Evolutionary conservation across 1,139 yeast species (phyloP), one percentile per base, ranked within the genome.

Genomic region (Hyphopichia fennica): DNA sequence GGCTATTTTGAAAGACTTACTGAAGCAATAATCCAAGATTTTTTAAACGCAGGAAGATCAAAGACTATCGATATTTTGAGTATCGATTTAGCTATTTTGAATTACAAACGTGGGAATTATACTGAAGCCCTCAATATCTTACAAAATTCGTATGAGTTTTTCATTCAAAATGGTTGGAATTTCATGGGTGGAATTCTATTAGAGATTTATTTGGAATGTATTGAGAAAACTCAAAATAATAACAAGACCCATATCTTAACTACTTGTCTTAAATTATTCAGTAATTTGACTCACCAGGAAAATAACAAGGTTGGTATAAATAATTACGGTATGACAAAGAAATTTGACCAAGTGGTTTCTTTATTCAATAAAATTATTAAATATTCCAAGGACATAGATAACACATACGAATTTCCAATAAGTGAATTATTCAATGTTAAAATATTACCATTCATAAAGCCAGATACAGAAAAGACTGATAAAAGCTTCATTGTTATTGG

Each of bases 1-100:
- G 48, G 46, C 6, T 43, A 48, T 11, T 67, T 65, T 47, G 67
- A 75, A 45, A 47, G 54, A 2, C 49, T 75, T 4, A 81, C 85
- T 0, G 72, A 69, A 33, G 57, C 52, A 23, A 57, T 79, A 1
- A 71, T 79, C 27, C 63, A 65, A 27, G 76, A 77, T 43, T 80
- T 77, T 52, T 69, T 74, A 6, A 53, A 56, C 13, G 72, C 82
- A 29, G 70, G 66, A 14, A 64, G 85, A 46, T 75, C 81, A 10
- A 75, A 91, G 48, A 75, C 90, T 0, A 81, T 87, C 9, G 93
- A 87, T 54, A 72, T 85, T 7, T 66, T 93, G 22, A 82, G 93
- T 3, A 79, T 88, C n/a, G 97, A 93, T 50, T 71, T 89, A 41
- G 96, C 96, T 0, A 58, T 87, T 14, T 62, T 89, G 18, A 81